These are phyloP conservation scores for Saccharomycopsis sp. DNA, from an alignment of 805 yeast species.

Conservation along the genomic window DNA sequence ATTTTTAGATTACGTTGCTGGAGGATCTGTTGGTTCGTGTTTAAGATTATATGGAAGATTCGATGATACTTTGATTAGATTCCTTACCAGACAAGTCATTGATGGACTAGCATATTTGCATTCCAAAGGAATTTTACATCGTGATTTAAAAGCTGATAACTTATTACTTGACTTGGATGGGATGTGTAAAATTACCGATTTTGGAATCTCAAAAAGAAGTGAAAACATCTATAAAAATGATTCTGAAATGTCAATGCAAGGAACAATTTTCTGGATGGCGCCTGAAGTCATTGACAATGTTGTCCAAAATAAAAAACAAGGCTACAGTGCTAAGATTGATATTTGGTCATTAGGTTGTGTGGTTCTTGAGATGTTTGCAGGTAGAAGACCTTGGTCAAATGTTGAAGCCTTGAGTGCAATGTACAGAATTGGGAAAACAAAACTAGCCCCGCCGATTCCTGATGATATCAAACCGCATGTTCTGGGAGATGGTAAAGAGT, in stretches of 20 bases:
- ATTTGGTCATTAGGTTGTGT: conserved; percentile 99
- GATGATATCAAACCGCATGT: conserved; percentile 67
- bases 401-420: conserved; percentile 92
- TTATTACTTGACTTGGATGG: conserved; percentile 84
- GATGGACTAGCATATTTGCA: conserved; percentile 84
- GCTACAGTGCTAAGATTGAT: conserved; percentile 95
- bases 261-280: conserved; percentile 99
- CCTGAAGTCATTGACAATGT: conserved; percentile 93
- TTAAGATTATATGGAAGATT: conserved; percentile 76
- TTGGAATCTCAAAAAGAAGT: conserved; percentile 86
- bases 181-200: conserved; percentile 88
- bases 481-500: conserved; percentile 54
- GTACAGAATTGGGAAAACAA: conserved; percentile 76
- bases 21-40: conserved; percentile 90
- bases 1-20: conserved; percentile 93
- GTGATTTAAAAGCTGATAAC: conserved; percentile 94
- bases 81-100: conserved; percentile 68
- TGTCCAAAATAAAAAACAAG: conserved; percentile 63
- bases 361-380: conserved; percentile 95
- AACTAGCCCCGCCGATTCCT: conserved; percentile 92
- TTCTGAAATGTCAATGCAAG: conserved; percentile 97
- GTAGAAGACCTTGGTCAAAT: conserved; percentile 95
- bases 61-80: conserved; percentile 65
- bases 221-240: conserved; percentile 81
- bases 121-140: conserved; percentile 75